A percentile compares a stretch with the other conserved stretches of the same genome.
phyloP scores from a whole-genome alignment of 345 rosid genomes.

The Ceriops zippeliana region DNA sequence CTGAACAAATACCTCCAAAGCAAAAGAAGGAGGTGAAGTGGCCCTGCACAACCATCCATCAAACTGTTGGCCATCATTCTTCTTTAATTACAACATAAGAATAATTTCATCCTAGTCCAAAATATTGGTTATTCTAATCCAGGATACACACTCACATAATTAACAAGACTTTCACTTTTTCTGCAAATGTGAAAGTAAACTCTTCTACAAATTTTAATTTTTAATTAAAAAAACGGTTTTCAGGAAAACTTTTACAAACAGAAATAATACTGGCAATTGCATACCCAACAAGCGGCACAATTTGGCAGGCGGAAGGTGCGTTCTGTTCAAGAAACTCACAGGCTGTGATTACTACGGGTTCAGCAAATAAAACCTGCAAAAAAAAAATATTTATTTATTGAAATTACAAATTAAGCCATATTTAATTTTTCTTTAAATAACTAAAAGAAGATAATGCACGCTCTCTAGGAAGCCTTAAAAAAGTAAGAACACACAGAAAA shows the following conservation, averaged over 20 bases:
- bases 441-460: neutral
- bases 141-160: no score
- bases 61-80: neutral
- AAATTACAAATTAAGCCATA: constrained; percentile 4
- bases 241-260: no score
- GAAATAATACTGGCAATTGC: constrained; percentile 5
- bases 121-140: no score
- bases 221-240: neutral
- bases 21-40: constrained; percentile 97
- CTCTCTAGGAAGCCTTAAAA: neutral
- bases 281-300: constrained; percentile 80
- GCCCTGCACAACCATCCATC: constrained; percentile 53
- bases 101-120: no score
- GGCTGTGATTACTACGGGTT: constrained; percentile 84
- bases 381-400: neutral
- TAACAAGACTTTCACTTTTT: no score
- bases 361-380: constrained; percentile 81
- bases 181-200: no score
- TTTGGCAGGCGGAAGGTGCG: constrained; percentile 75
- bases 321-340: constrained; percentile 95
- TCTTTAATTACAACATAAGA: neutral
- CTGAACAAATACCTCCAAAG: constrained; percentile 93
- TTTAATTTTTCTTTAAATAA: neutral
- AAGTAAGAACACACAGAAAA: neutral
- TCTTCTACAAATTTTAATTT: no score